Conservation (phyloP, 1,139 yeast species). For the Suhomyces anneliseae region DNA sequence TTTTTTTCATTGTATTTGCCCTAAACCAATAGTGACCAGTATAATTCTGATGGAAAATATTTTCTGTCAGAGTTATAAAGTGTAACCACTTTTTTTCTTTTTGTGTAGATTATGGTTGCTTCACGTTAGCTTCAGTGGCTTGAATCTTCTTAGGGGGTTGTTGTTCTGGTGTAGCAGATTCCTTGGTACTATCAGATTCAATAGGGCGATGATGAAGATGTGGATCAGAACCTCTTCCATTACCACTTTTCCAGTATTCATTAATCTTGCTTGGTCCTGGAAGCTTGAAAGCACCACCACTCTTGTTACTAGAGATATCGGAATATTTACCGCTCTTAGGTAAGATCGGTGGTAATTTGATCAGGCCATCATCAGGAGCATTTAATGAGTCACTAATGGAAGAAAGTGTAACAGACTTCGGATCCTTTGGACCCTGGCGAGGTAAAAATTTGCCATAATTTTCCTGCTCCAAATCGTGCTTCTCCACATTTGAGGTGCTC, state of each 20-base stretch:
- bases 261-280: conserved; percentile 14
- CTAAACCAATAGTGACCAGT: no score
- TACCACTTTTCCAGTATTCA: conserved; percentile 1
- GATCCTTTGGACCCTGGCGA: not conserved
- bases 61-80: no score
- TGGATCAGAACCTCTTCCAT: conserved; percentile 1
- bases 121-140: conserved; percentile 1
- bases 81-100: no score
- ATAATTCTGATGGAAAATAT: no score
- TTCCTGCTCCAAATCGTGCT: conserved; percentile 10
- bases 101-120: not conserved
- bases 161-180: not conserved
- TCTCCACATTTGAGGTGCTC: conserved; percentile 15
- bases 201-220: not conserved
- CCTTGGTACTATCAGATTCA: not conserved
- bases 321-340: conserved; percentile 1
- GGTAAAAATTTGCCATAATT: not conserved
- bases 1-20: no score
- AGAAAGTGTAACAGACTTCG: conserved; percentile 8
- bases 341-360: conserved; percentile 8
- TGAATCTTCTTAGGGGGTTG: conserved; percentile 10
- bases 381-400: conserved; percentile 10
- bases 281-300: conserved; percentile 3
- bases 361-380: not conserved
- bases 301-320: not conserved